A percentile compares a stretch with the other conserved stretches of the same genome.
phyloP scores from a whole-genome alignment of 805 yeast genomes.

The Jamesozyma spencerorum region DNA sequence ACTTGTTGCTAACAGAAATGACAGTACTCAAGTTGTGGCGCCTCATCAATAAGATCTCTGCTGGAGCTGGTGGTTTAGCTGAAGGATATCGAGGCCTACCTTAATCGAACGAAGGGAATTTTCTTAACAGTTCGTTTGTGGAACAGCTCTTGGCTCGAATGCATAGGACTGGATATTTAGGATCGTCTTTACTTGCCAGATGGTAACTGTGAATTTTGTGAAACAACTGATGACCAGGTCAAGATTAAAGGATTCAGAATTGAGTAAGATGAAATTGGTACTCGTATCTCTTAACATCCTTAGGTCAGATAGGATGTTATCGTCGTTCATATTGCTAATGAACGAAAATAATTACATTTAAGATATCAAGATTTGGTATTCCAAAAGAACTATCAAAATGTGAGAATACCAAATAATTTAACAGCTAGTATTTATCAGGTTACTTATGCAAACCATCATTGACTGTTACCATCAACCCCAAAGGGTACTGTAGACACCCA shows the following conservation, averaged over 20 bases:
- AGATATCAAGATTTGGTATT: conserved; percentile 68
- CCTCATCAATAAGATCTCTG: conserved; percentile 96
- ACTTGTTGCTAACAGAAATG: conserved; percentile 85
- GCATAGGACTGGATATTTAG: conserved; percentile 95
- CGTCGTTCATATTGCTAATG: conserved; percentile 83
- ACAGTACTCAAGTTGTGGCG: conserved; percentile 91
- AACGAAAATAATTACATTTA: conserved; percentile 83
- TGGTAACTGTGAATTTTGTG: conserved; percentile 96
- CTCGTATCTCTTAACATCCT: conserved; percentile 90
- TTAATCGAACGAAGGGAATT: conserved; percentile 78
- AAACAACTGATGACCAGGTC: conserved; percentile 98
- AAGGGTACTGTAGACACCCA: conserved; percentile 98
- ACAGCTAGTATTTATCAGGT: conserved; percentile 81
- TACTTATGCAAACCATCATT: conserved; percentile 90
- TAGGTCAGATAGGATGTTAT: conserved; percentile 88
- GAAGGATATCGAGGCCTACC: conserved; percentile 93
- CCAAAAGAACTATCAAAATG: conserved; percentile 38
- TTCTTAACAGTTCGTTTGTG: conserved; percentile 85
- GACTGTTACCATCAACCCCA: conserved; percentile 87
- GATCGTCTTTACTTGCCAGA: conserved; percentile 93
- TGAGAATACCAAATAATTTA: conserved; percentile 58
- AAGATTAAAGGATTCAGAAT: conserved; percentile 97
- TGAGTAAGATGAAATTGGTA: conserved; percentile 96
- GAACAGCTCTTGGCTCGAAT: conserved; percentile 84
- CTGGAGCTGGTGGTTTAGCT: conserved; percentile 97